Percentiles rank a stretch among this genome's conserved stretches.
Evolutionary conservation across 768 basidiomycete species (phyloP).

Genomic region (Leccinum variicolor): DNA sequence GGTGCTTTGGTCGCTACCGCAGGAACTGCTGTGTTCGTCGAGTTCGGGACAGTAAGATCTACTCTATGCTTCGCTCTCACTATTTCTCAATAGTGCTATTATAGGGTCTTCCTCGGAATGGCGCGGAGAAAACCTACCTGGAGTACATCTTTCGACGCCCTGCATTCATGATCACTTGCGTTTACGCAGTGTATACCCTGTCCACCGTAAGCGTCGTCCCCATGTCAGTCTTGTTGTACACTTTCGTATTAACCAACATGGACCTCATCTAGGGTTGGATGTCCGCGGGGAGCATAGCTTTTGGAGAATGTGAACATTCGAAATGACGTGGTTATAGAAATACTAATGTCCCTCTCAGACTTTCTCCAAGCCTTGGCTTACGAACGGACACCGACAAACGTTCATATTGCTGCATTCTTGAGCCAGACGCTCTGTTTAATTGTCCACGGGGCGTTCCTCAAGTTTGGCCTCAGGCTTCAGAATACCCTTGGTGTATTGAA

Average conservation of each 20-base stretch:
- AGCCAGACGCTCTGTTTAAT: slow-evolving; percentile 56
- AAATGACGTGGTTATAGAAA: neutral
- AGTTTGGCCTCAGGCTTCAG: slow-evolving; percentile 59
- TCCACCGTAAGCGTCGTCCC: slow-evolving; percentile 44
- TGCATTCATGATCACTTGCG: slow-evolving; percentile 56
- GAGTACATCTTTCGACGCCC: slow-evolving; percentile 68
- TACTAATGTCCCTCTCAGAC: slow-evolving; percentile 40
- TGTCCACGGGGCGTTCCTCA: slow-evolving; percentile 52
- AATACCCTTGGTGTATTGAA: slow-evolving; percentile 63
- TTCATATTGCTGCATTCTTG: slow-evolving; percentile 51
- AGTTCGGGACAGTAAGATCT: slow-evolving; percentile 60
- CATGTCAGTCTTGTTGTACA: neutral
- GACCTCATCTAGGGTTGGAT: slow-evolving; percentile 46
- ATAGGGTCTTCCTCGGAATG: slow-evolving; percentile 65
- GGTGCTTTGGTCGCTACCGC: slow-evolving; percentile 62
- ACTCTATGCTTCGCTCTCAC: neutral
- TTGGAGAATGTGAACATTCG: slow-evolving; percentile 62
- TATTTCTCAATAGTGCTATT: neutral
- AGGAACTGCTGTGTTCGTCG: slow-evolving; percentile 72
- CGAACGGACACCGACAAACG: slow-evolving; percentile 41
- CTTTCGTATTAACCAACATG: neutral
- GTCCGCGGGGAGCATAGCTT: slow-evolving; percentile 59
- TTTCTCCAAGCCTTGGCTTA: slow-evolving; percentile 51
- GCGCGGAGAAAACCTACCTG: slow-evolving; percentile 75
- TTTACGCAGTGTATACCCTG: slow-evolving; percentile 54